These are phyloP conservation scores for Sporisorium exsertum DNA, from an alignment of 1,284 basidiomycete species.

Conservation along the genomic window DNA sequence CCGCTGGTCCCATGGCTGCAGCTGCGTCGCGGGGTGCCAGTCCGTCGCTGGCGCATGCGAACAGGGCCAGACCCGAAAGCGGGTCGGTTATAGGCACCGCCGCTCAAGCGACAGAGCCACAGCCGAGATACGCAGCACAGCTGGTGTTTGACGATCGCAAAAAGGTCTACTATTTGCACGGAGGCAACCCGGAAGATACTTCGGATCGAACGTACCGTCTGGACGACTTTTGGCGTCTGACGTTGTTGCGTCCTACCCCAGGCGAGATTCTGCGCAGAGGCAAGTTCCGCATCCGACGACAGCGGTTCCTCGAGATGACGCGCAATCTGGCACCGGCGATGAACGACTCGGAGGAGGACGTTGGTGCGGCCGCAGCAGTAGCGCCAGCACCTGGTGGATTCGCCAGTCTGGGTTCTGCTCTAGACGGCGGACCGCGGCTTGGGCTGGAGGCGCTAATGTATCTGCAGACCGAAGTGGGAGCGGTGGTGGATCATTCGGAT, in stretches of 20 bases:
- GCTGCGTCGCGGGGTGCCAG: background rate
- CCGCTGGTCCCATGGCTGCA: background rate
- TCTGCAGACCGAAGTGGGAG: slow-evolving; percentile 67
- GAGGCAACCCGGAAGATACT: slow-evolving; percentile 65
- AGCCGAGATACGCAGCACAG: slow-evolving; percentile 63
- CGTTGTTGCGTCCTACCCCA: slow-evolving; percentile 61
- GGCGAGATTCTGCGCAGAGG: slow-evolving; percentile 65
- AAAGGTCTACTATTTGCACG: slow-evolving; percentile 68
- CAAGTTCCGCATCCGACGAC: slow-evolving; percentile 68
- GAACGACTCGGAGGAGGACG: slow-evolving; percentile 38
- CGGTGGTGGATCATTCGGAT: slow-evolving; percentile 66
- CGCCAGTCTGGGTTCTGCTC: background rate
- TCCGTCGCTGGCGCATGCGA: background rate
- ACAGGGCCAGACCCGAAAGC: slow-evolving; percentile 6
- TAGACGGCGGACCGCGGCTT: slow-evolving; percentile 30
- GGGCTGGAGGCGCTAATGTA: slow-evolving; percentile 68
- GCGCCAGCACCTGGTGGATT: background rate
- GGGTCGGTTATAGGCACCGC: slow-evolving; percentile 4
- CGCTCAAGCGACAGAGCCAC: slow-evolving; percentile 40
- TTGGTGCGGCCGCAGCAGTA: slow-evolving; percentile 4
- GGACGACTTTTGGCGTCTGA: slow-evolving; percentile 68
- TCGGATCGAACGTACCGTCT: slow-evolving; percentile 47
- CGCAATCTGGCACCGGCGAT: slow-evolving; percentile 23
- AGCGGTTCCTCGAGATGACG: slow-evolving; percentile 65
- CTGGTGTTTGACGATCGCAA: slow-evolving; percentile 67